phyloP scores from a whole-genome alignment of 2,329 filamentous ascomycete species.

The Fusarium pseudograminearum region DNA sequence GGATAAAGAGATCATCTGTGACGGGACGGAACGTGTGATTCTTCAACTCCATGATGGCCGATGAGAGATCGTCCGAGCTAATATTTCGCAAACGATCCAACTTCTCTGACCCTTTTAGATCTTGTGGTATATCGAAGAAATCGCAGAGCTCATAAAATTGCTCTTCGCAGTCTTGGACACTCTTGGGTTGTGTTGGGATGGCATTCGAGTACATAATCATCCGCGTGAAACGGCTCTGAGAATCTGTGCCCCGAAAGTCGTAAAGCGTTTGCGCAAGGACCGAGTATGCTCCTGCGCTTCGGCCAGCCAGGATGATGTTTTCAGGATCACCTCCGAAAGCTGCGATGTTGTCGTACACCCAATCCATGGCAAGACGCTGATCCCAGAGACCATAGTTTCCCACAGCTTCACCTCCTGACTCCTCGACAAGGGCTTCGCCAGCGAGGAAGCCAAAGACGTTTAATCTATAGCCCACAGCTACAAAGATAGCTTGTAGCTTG shows the following conservation, averaged over 20 bases:
- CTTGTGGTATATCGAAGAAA: background rate
- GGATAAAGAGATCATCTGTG: background rate
- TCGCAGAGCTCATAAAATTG: constrained; percentile 19
- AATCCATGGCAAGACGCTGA: constrained; percentile 21
- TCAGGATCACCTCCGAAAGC: constrained; percentile 4
- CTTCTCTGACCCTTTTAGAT: background rate
- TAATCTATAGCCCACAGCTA: constrained; percentile 10
- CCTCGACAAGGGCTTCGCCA: background rate
- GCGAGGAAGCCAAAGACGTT: constrained; percentile 25
- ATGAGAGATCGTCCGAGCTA: background rate
- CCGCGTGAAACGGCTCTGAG: background rate
- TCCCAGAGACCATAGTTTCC: constrained; percentile 24
- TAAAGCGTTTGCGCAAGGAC: constrained; percentile 1
- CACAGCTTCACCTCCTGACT: background rate
- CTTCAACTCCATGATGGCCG: background rate
- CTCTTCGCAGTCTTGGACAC: constrained; percentile 7
- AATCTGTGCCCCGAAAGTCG: constrained; percentile 2
- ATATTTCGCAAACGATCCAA: background rate
- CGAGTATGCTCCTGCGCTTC: constrained; percentile 14
- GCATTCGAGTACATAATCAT: constrained; percentile 30
- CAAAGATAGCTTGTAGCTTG: background rate
- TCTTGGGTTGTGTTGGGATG: constrained; percentile 16
- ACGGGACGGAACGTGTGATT: constrained; percentile 15
- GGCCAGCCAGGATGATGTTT: background rate
- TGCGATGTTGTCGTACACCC: constrained; percentile 5